Evolutionary conservation across 2,329 filamentous ascomycete genomes (phyloP).

Genomic region (Ophiognomonia clavigignenti-juglandacearum): DNA sequence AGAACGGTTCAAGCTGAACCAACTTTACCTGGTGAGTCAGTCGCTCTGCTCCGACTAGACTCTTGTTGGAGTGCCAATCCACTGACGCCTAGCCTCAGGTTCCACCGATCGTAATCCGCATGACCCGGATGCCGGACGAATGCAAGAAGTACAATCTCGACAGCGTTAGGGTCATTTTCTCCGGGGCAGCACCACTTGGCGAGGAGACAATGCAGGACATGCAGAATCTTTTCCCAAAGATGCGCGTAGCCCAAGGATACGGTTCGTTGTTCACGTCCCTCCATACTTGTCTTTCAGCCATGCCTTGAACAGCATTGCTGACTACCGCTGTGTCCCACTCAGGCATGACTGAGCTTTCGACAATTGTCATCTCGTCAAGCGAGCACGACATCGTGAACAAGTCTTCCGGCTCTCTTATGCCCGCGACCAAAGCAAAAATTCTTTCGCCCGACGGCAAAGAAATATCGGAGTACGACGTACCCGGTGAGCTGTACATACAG

Average conservation of each 20-base stretch:
- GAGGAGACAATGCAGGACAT: constrained; percentile 66
- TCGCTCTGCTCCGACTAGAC: no score
- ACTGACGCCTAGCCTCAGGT: constrained; percentile 41
- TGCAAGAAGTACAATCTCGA: constrained; percentile 67
- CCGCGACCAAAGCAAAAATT: constrained; percentile 60
- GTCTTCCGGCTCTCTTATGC: constrained; percentile 66
- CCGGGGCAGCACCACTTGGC: constrained; percentile 74
- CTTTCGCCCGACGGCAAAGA: constrained; percentile 65
- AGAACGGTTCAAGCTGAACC: constrained; percentile 60
- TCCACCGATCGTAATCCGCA: constrained; percentile 74
- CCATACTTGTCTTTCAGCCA: no score
- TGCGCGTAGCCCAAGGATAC: constrained; percentile 66
- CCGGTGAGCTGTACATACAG: constrained; percentile 77
- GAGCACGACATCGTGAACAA: constrained; percentile 64
- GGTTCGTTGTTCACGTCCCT: constrained; percentile 37
- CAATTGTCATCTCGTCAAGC: constrained; percentile 59
- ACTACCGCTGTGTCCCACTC: constrained; percentile 18
- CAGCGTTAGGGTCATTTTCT: constrained; percentile 61
- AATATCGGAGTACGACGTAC: constrained; percentile 59
- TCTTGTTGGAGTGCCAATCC: neutral
- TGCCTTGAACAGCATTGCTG: neutral
- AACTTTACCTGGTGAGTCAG: constrained; percentile 55
- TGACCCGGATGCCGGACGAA: constrained; percentile 60
- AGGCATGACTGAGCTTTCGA: constrained; percentile 74
- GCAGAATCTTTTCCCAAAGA: constrained; percentile 53